Conservation (phyloP, 352 stramenopile species). For the Pythium periplocum region DNA sequence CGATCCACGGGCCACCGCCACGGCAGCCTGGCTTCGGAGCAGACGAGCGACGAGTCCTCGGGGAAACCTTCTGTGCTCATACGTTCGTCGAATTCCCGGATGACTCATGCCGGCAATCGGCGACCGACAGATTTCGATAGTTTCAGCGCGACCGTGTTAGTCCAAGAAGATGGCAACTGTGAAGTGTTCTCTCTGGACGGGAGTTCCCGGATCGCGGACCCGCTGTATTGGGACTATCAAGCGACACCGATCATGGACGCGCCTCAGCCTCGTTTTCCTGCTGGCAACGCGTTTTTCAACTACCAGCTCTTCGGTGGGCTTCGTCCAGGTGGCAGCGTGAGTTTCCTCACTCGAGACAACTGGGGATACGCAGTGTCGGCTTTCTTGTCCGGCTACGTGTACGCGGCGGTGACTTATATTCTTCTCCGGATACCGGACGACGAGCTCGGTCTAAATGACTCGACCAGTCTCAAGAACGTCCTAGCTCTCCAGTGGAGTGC, state of each 20-base stretch:
- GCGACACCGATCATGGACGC: not conserved
- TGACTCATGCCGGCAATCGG: too few relatives aligned
- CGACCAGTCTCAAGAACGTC: slow-evolving; percentile 15
- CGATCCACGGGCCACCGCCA: too few relatives aligned
- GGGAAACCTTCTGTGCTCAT: too few relatives aligned
- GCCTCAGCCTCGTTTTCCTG: slow-evolving; percentile 14
- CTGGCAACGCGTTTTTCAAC: slow-evolving; percentile 27
- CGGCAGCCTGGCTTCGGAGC: too few relatives aligned
- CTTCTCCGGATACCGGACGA: slow-evolving; percentile 9
- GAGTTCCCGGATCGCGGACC: not conserved
- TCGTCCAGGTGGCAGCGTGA: slow-evolving; percentile 17
- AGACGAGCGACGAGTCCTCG: too few relatives aligned
- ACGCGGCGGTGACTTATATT: slow-evolving; percentile 19
- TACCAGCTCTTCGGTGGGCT: slow-evolving; percentile 23
- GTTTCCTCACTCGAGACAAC: slow-evolving; percentile 8
- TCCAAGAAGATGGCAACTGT: slow-evolving; percentile 2
- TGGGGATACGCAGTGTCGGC: slow-evolving; percentile 23
- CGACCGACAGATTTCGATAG: too few relatives aligned
- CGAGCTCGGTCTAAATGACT: slow-evolving; percentile 9
- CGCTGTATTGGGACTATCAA: slow-evolving; percentile 1
- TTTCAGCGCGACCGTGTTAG: slow-evolving; percentile 1
- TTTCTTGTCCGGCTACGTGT: slow-evolving; percentile 22
- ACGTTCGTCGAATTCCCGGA: too few relatives aligned
- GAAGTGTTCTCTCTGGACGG: slow-evolving; percentile 2
- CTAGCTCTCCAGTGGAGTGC: slow-evolving; percentile 27